Evolutionary conservation across 1,139 yeast species (phyloP).

Genomic region (Blastobotrys aristatus): DNA sequence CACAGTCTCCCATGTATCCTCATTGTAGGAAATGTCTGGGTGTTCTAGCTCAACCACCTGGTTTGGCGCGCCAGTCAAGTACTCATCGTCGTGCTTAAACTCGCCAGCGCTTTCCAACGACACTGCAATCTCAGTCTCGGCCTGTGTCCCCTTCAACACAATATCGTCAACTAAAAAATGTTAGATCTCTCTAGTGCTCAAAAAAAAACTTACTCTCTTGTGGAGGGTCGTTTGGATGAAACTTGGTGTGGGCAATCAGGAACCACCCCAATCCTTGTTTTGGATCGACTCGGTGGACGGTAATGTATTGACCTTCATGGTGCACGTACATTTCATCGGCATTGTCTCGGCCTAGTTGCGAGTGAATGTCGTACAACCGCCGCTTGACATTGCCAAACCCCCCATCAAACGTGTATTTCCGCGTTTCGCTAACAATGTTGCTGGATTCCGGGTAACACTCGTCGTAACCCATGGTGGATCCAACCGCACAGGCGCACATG

Average conservation of each 20-base stretch:
- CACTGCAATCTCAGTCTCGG: constrained; percentile 55
- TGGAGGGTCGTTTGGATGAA: constrained; percentile 38
- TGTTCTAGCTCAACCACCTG: constrained; percentile 49
- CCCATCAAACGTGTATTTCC: constrained; percentile 55
- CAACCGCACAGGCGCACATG: constrained; percentile 89
- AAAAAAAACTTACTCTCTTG: constrained; percentile 31
- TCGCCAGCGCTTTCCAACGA: constrained; percentile 52
- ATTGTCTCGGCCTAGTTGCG: constrained; percentile 58
- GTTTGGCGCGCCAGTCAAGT: constrained; percentile 53
- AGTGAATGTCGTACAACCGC: constrained; percentile 54
- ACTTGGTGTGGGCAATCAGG: constrained; percentile 81
- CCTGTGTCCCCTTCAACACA: constrained; percentile 60
- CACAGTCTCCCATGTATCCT: constrained; percentile 38
- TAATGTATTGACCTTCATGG: constrained; percentile 87
- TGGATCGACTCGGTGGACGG: constrained; percentile 82
- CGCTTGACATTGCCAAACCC: constrained; percentile 75
- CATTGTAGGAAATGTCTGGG: constrained; percentile 46
- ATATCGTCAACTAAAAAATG: constrained; percentile 57
- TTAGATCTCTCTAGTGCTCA: no score
- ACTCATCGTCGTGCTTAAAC: constrained; percentile 37
- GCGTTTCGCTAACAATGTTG: constrained; percentile 73
- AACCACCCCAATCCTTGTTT: constrained; percentile 86
- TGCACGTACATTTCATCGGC: constrained; percentile 93
- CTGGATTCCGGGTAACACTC: constrained; percentile 81
- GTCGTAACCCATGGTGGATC: constrained; percentile 91